Conservation (phyloP, 2,329 filamentous ascomycete species). For the Cladophialophora bantiana region DNA sequence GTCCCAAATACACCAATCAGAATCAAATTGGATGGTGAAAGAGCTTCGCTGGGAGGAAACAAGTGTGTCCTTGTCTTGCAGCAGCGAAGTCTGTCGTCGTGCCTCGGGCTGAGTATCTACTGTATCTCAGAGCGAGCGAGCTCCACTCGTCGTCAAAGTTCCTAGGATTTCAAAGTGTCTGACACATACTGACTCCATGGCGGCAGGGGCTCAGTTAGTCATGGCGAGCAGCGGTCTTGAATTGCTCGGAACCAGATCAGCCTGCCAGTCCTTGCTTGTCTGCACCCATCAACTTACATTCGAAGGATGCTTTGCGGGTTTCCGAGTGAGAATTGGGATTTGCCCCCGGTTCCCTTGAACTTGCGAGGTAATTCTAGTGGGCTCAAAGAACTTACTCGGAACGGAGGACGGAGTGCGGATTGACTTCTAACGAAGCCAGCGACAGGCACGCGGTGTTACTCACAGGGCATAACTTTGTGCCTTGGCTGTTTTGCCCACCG, state of each 20-base stretch:
- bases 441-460: background rate
- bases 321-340: background rate
- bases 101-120: background rate
- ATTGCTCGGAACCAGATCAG: background rate
- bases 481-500: background rate
- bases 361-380: background rate
- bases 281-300: background rate
- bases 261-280: background rate
- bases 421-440: background rate
- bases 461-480: constrained; percentile 6
- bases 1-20: constrained; percentile 4
- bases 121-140: background rate
- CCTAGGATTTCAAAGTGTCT: background rate
- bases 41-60: background rate
- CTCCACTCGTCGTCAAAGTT: constrained; percentile 4
- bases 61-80: constrained; percentile 9
- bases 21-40: background rate
- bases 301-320: background rate
- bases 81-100: constrained; percentile 14
- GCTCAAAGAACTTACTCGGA: background rate
- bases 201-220: background rate
- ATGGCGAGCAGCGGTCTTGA: background rate
- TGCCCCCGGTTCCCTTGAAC: background rate
- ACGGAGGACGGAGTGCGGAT: background rate
- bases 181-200: background rate